Base-by-base conservation (phyloP, 164 flowering plant genomes). In the Macadamia tetraphylla region DNA sequence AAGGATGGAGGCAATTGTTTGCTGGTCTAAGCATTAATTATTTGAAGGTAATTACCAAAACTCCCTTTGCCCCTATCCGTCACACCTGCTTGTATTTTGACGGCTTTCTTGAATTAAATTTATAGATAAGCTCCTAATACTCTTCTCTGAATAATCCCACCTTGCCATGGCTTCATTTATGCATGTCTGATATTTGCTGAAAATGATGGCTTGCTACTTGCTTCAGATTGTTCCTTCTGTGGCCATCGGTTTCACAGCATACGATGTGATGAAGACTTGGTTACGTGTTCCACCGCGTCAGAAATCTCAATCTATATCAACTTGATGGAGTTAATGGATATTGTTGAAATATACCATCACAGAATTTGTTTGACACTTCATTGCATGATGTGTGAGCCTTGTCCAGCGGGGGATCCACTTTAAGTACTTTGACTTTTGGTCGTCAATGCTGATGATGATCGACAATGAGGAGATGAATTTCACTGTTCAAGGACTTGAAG, bases 21-120 rank as follows among this genome's bases (percentile, higher is more conserved):
- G 97, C 97, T 35, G 99, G 97, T 40, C 83, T 92, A 60, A 94
- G 97, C 87, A 89, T 94, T 51, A 94, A 94, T 65, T 94, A 88
- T 71, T 83, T 89, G 48, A 94, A 91, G 97, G 98, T 90, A 85
- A 71, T 43, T 44, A n/a, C n/a, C 15, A 12, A 32, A 74, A 18
- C n/a, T 10, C n/a, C 6, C 3, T 44, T 46, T 62, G 13, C 6
- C 29, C 9, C 46, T 32, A 32, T 35, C 17, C 8, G 12, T 11
- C 53, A 8, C n/a, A 31, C 9, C 13, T 32, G 59, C 17, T 0
- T 1, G 18, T 6, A 10, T 66, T 0, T 35, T 63, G 31, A 46
- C 30, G 10, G 15, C 5, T 63, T 4, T 46, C 51, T 46, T 46
- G 5, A 35, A 35, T 35, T 35, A 35, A 5, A 2, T 35, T 35